Percentiles rank a stretch among this genome's conserved stretches.
phyloP scores from a whole-genome alignment of 73 alveolate genomes.

The Uronychia binucleata region DNA sequence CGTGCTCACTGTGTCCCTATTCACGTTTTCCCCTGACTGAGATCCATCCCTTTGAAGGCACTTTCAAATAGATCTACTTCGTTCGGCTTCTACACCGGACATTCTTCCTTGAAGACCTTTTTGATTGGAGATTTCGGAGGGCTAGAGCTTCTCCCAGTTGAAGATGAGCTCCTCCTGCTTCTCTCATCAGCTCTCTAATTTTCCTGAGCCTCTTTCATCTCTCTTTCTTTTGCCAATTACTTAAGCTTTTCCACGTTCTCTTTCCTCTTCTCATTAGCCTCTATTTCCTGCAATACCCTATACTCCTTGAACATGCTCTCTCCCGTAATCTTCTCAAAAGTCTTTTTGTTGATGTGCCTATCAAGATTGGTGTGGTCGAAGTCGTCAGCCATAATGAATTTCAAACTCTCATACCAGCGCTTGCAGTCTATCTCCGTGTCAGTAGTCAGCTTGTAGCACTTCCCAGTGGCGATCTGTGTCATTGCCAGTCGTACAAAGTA shows the following conservation, averaged over 20 bases:
- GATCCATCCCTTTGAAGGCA: no score
- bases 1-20: no score
- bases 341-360: slow-evolving; percentile 49
- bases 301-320: slow-evolving; percentile 58
- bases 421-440: slow-evolving; percentile 24
- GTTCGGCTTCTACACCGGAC: no score
- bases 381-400: slow-evolving; percentile 23
- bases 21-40: no score
- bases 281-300: slow-evolving; percentile 32
- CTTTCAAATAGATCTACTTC: no score
- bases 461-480: slow-evolving; percentile 16
- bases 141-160: no score
- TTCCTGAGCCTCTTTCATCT: background rate
- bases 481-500: background rate
- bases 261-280: slow-evolving; percentile 7
- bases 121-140: no score
- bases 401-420: slow-evolving; percentile 44
- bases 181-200: no score
- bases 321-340: slow-evolving; percentile 47
- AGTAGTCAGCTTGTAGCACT: slow-evolving; percentile 37
- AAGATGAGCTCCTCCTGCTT: no score
- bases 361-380: slow-evolving; percentile 35
- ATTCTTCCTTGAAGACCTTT: no score
- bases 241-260: slow-evolving; percentile 1
- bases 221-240: background rate